Evolutionary conservation across 371 early-diverging fungal genomes (phyloP).

Genomic region (Rhizopus microsporus): DNA sequence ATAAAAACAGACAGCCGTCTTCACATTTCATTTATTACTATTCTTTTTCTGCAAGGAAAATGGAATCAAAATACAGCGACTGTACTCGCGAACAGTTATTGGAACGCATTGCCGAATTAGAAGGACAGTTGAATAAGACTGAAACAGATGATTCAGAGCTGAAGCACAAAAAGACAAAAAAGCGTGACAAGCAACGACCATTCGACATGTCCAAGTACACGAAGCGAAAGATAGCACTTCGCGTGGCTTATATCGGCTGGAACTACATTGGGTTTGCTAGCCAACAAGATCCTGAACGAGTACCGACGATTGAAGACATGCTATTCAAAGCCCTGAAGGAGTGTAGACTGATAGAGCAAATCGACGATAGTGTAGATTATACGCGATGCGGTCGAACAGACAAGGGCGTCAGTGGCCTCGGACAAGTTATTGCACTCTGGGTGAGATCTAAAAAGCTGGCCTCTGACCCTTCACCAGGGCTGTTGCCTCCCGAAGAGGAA

Average conservation of each 20-base stretch:
- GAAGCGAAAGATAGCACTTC: slow-evolving; percentile 82
- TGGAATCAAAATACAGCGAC: slow-evolving; percentile 21
- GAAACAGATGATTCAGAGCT: neutral
- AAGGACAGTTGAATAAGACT: slow-evolving; percentile 12
- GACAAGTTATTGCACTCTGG: slow-evolving; percentile 85
- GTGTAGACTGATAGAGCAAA: slow-evolving; percentile 70
- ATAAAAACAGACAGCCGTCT: neutral
- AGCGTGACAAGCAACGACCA: slow-evolving; percentile 39
- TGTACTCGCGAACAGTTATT: slow-evolving; percentile 41
- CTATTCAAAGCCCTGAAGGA: slow-evolving; percentile 77
- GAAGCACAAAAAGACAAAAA: slow-evolving; percentile 32
- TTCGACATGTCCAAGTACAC: slow-evolving; percentile 83
- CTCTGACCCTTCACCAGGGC: slow-evolving; percentile 17
- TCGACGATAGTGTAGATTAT: slow-evolving; percentile 59
- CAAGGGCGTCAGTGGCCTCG: slow-evolving; percentile 92
- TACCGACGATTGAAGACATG: slow-evolving; percentile 83
- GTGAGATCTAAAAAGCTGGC: slow-evolving; percentile 67
- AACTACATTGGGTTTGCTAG: slow-evolving; percentile 88
- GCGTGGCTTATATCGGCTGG: slow-evolving; percentile 92
- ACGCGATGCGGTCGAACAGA: slow-evolving; percentile 94
- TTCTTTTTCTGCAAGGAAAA: slow-evolving; percentile 3
- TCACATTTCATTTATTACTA: neutral
- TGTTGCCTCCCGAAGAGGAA: slow-evolving; percentile 44
- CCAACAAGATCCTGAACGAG: slow-evolving; percentile 50
- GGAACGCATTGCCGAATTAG: slow-evolving; percentile 36